Evolutionary conservation across 2,329 filamentous ascomycete genomes (phyloP).

Genomic region (Trichoderma pleuroti): DNA sequence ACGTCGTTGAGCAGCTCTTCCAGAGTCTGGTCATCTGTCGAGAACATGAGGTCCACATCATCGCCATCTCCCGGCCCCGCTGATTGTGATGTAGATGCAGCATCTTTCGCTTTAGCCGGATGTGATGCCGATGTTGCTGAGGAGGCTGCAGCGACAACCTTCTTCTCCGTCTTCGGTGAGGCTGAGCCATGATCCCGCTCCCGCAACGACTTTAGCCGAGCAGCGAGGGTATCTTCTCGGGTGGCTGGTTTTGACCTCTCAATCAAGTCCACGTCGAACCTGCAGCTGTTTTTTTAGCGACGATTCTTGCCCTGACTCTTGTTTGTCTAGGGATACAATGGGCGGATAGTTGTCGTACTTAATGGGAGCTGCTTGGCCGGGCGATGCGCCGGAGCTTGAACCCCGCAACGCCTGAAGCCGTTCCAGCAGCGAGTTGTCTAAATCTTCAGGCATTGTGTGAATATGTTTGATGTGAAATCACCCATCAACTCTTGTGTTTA

Average conservation of each 20-base stretch:
- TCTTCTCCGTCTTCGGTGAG: constrained; percentile 16
- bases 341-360: constrained; percentile 35
- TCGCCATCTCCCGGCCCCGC: constrained; percentile 28
- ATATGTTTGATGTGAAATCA: neutral
- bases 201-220: constrained; percentile 50
- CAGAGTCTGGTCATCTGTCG: constrained; percentile 50
- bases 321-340: neutral
- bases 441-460: constrained; percentile 32
- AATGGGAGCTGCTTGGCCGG: constrained; percentile 33
- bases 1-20: constrained; percentile 50
- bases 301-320: neutral
- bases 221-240: constrained; percentile 49
- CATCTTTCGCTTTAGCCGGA: neutral
- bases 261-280: constrained; percentile 37
- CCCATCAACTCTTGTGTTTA: neutral
- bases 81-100: neutral
- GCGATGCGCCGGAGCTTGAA: constrained; percentile 31
- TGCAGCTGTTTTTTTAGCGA: constrained; percentile 4
- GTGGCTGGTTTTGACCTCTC: constrained; percentile 42
- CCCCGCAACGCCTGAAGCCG: constrained; percentile 51
- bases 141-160: neutral
- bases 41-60: constrained; percentile 39
- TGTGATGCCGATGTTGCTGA: neutral
- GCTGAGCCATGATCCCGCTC: constrained; percentile 34
- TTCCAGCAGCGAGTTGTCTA: constrained; percentile 49